phyloP scores from a whole-genome alignment of 2,329 filamentous ascomycete species.

The Mollisia scopiformis region DNA sequence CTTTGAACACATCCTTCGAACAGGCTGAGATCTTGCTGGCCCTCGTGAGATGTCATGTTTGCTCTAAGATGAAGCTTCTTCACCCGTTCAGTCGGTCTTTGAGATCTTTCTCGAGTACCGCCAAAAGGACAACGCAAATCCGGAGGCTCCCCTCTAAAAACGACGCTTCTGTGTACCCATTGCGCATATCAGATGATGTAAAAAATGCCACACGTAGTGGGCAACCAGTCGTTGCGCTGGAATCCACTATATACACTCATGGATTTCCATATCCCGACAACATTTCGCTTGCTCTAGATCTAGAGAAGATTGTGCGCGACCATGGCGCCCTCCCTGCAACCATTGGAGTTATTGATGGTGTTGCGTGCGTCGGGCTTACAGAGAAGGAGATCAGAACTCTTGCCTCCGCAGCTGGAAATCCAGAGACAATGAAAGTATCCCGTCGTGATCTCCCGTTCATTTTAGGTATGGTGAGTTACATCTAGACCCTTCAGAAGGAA shows the following conservation, averaged over 20 bases:
- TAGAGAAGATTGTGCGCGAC: slow-evolving; percentile 80
- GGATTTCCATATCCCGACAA: slow-evolving; percentile 78
- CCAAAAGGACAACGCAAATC: no score
- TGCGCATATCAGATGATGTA: slow-evolving; percentile 60
- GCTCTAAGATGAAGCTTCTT: not conserved
- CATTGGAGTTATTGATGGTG: slow-evolving; percentile 82
- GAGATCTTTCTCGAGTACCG: no score
- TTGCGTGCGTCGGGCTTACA: slow-evolving; percentile 78
- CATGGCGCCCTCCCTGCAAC: slow-evolving; percentile 88
- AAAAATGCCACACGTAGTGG: slow-evolving; percentile 72
- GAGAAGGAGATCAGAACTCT: slow-evolving; percentile 75
- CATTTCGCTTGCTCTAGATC: slow-evolving; percentile 70
- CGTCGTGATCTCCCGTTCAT: slow-evolving; percentile 84
- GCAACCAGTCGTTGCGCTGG: slow-evolving; percentile 86
- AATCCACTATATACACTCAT: slow-evolving; percentile 97
- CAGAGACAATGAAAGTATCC: slow-evolving; percentile 79
- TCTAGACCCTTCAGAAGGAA: not conserved
- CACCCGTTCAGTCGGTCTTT: not conserved
- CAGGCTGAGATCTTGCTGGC: not conserved
- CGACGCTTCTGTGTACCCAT: not conserved
- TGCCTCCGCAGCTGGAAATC: slow-evolving; percentile 63
- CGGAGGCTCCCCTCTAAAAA: no score
- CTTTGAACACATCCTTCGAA: not conserved
- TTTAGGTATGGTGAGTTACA: slow-evolving; percentile 67
- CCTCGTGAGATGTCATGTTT: not conserved